Base-by-base conservation (phyloP, 257 asterid genomes). In the Solanum lycopersicoides region DNA sequence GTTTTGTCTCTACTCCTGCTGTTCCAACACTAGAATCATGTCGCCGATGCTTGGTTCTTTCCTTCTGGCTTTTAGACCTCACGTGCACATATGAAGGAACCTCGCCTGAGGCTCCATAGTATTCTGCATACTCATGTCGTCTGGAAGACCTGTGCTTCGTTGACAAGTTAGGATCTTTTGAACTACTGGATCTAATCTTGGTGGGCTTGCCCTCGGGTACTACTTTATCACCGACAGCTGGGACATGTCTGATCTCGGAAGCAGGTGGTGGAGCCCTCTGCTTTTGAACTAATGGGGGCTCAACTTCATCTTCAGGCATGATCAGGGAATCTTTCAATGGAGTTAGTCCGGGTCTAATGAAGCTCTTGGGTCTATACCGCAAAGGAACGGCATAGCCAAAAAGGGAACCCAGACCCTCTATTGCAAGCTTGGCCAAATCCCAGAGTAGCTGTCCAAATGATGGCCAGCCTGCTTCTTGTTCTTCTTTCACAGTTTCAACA, bases 111-210 rank as follows among this genome's bases (percentile, higher is more conserved):
- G 15, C 56, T 56, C 95, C 96, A 83, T 93, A 97, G 86, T 90
- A 97, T 82, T 95, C 98, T 9, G 97, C 92, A 87, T 87, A 96
- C 66, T 96, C 99, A 68, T 94, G 97, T 87, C 96, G 93, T 90
- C 95, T 95, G 34, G 98, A 94, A 86, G 99, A 96, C 76, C 98
- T 90, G 91, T 96, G 98, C 92, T 95, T 96, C 93, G 86, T 93
- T 18, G 98, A 88, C 73, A 90, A 35, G 68, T 95, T 86, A 1
- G 96, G 95, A 56, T 97, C 99, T 90, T 91, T 95, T 14, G 86
- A 25, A 86, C 94, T 91, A 39, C 93, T 74, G 4, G 98, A 93
- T 86, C 98, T 90, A 15, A 88, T 73, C 79, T 95, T 97, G 14
- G 90, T 88, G 47, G 94, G 94, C 90, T 96, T 96, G 25, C 73